These are phyloP conservation scores for Kodamaea kaohsiungensis DNA, from an alignment of 805 yeast genomes.

Conservation along the genomic window DNA sequence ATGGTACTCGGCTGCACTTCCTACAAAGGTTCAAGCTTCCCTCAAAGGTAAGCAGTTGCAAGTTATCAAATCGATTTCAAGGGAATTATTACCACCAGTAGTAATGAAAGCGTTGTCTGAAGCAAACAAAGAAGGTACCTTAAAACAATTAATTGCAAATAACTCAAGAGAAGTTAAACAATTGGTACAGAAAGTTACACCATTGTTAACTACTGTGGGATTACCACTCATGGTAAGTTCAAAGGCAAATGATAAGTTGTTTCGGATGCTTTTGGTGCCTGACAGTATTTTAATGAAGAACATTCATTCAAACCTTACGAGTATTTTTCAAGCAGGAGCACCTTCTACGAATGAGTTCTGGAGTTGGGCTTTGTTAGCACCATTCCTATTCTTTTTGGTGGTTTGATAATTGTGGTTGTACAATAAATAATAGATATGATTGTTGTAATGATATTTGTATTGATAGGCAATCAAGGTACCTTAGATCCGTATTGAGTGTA, in stretches of 20 bases:
- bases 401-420: not conserved
- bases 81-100: constrained; percentile 5
- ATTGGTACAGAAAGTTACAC: constrained; percentile 4
- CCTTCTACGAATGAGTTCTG: not conserved
- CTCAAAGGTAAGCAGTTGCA: constrained; percentile 1
- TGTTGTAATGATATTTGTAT: not conserved
- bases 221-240: not conserved
- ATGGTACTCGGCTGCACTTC: not conserved
- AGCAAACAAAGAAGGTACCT: not conserved
- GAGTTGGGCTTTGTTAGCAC: not conserved
- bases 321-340: not conserved
- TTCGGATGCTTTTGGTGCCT: not conserved
- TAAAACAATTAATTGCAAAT: not conserved
- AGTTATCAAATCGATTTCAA: constrained; percentile 1
- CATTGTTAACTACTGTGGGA: not conserved
- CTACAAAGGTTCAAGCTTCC: constrained; percentile 1
- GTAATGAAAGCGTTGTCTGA: constrained; percentile 3
- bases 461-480: no score
- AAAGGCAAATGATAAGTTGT: not conserved
- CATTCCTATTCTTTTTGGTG: not conserved
- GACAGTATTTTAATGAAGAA: not conserved
- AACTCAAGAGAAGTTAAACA: constrained; percentile 1
- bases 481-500: no score
- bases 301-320: not conserved
- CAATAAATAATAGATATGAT: not conserved